Percentiles rank a stretch among this genome's conserved stretches.
Conservation (phyloP, 768 basidiomycete genomes). For the Rhodocollybia butyracea region DNA sequence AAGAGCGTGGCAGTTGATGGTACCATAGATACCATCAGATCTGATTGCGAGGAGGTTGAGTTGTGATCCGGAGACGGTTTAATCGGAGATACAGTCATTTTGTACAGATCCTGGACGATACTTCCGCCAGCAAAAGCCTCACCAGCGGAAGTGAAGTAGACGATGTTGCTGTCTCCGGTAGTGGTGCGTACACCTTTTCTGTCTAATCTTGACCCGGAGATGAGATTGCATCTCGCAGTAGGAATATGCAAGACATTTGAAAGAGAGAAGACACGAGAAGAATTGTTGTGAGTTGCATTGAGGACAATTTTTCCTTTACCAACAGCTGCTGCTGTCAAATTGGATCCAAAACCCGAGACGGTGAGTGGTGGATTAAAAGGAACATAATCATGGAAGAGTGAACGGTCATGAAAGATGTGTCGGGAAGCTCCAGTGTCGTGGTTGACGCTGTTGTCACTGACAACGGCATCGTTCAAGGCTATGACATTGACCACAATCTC, state of each 20-base stretch:
- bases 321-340: constrained; percentile 1
- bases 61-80: no score
- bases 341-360: constrained; percentile 9
- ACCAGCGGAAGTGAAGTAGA: neutral
- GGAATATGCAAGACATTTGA: constrained; percentile 10
- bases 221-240: constrained; percentile 11
- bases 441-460: constrained; percentile 4
- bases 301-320: constrained; percentile 11
- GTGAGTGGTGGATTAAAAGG: constrained; percentile 1
- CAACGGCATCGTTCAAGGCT: neutral
- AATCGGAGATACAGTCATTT: no score
- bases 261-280: neutral
- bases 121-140: neutral
- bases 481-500: constrained; percentile 4
- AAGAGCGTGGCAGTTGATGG: neutral
- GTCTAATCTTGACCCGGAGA: constrained; percentile 12
- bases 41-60: no score
- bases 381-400: constrained; percentile 8
- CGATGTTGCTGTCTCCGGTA: constrained; percentile 6
- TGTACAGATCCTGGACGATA: neutral
- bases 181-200: constrained; percentile 9
- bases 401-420: constrained; percentile 8
- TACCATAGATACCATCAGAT: neutral
- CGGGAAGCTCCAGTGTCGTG: constrained; percentile 17
- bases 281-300: constrained; percentile 2